These are phyloP conservation scores for Galerina marginata DNA, from an alignment of 768 basidiomycete genomes.

Conservation along the genomic window DNA sequence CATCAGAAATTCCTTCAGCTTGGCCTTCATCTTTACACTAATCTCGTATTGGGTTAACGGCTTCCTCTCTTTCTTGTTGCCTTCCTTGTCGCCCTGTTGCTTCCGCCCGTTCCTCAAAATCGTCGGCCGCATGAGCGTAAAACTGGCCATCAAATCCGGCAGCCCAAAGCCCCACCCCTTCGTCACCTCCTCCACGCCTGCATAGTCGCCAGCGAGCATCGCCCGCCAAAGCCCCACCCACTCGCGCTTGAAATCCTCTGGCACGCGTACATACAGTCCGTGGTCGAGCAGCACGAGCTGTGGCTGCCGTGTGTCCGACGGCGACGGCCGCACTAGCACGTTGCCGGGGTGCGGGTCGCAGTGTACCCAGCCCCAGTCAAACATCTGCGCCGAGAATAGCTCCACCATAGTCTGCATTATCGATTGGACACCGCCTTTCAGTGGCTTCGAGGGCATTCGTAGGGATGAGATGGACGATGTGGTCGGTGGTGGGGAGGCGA, in stretches of 20 bases:
- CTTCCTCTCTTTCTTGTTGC: conserved; percentile 31
- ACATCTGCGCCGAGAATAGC: conserved; percentile 88
- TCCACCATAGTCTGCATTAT: conserved; percentile 90
- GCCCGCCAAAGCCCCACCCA: conserved; percentile 83
- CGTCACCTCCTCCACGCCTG: conserved; percentile 55
- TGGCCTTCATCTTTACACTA: conserved; percentile 71
- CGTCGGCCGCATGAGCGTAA: conserved; percentile 70
- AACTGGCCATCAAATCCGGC: conserved; percentile 77
- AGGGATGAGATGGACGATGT: conserved; percentile 27
- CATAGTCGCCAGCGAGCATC: conserved; percentile 61
- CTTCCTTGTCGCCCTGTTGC: conserved; percentile 27
- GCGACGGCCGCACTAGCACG: conserved; percentile 71
- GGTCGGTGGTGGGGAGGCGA: conserved; percentile 12
- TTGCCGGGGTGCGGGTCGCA: conserved; percentile 83
- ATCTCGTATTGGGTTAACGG: conserved; percentile 68
- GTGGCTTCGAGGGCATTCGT: conserved; percentile 37
- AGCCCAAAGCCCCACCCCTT: conserved; percentile 70
- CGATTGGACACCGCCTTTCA: conserved; percentile 64
- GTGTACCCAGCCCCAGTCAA: conserved; percentile 90
- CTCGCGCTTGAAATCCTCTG: conserved; percentile 69
- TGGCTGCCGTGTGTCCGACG: conserved; percentile 45
- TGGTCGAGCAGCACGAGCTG: conserved; percentile 91
- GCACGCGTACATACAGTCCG: conserved; percentile 82
- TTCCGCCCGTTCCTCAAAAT: conserved; percentile 43
- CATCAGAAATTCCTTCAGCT: conserved; percentile 64